phyloP scores from a whole-genome alignment of 805 yeast species.

The Candida mattraensis region DNA sequence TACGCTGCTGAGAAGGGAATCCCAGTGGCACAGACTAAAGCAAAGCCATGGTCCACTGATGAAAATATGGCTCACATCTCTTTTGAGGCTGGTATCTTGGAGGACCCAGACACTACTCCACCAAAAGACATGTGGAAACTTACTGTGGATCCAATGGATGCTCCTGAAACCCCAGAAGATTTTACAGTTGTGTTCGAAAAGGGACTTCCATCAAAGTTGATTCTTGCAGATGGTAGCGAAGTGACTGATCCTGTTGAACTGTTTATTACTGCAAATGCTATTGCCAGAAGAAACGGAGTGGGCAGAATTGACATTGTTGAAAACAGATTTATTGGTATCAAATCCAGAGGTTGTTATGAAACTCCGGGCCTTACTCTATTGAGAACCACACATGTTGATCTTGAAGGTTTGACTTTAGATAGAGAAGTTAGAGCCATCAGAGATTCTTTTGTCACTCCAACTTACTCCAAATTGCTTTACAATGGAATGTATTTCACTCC shows the following conservation, averaged over 20 bases:
- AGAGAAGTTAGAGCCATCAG: constrained; percentile 97
- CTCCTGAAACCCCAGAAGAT: constrained; percentile 92
- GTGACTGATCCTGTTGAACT: constrained; percentile 89
- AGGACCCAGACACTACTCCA: constrained; percentile 98
- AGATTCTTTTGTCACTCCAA: constrained; percentile 92
- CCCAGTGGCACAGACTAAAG: constrained; percentile 95
- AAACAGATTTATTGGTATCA: constrained; percentile 97
- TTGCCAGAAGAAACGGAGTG: constrained; percentile 99
- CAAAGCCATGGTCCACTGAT: constrained; percentile 99
- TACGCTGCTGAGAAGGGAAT: constrained; percentile 91
- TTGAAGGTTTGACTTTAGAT: constrained; percentile 95
- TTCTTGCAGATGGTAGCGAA: constrained; percentile 53
- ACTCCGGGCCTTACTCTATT: constrained; percentile 96
- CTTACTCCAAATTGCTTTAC: constrained; percentile 87
- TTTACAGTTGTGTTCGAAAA: constrained; percentile 76
- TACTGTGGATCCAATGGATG: constrained; percentile 93
- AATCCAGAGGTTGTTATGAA: constrained; percentile 99
- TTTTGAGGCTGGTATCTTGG: constrained; percentile 98
- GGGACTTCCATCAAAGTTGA: constrained; percentile 85
- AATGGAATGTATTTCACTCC: constrained; percentile 98
- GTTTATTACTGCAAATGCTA: constrained; percentile 87
- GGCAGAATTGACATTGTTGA: constrained; percentile 99
- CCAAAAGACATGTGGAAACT: constrained; percentile 99
- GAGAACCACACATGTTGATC: constrained; percentile 91
- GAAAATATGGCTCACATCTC: constrained; percentile 99